Evolutionary conservation across 805 yeast species (phyloP).

Genomic region (Hanseniaspora hatyaiensis): DNA sequence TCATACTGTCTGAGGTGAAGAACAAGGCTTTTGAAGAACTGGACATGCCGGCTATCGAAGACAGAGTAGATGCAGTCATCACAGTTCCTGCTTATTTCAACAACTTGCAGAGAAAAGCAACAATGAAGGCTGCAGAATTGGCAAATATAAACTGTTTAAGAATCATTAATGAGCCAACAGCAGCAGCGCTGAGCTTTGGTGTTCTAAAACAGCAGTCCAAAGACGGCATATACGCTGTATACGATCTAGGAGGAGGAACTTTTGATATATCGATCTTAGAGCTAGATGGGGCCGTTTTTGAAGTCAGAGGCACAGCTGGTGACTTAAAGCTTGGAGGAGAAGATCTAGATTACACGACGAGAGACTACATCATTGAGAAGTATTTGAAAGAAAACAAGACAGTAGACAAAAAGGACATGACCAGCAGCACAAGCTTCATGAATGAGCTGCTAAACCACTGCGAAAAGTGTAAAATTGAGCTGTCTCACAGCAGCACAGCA

Average conservation of each 20-base stretch:
- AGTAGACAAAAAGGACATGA: constrained; percentile 25
- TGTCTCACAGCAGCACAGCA: constrained; percentile 53
- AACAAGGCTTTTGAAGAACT: constrained; percentile 50
- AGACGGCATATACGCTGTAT: constrained; percentile 37
- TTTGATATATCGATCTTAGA: constrained; percentile 70
- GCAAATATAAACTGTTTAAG: constrained; percentile 68
- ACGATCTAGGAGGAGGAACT: constrained; percentile 79
- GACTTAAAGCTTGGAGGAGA: constrained; percentile 81
- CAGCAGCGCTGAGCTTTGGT: constrained; percentile 77
- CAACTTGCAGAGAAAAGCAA: constrained; percentile 72
- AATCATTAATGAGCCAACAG: constrained; percentile 75
- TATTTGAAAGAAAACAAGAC: constrained; percentile 43
- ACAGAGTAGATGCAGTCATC: constrained; percentile 53
- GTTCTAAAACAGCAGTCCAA: constrained; percentile 36
- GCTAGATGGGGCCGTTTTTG: constrained; percentile 70
- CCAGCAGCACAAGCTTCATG: constrained; percentile 43
- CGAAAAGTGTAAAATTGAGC: constrained; percentile 63
- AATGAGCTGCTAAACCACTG: constrained; percentile 73
- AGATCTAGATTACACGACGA: constrained; percentile 62
- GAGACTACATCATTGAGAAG: constrained; percentile 43
- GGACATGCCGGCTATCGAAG: constrained; percentile 40
- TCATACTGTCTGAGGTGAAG: constrained; percentile 60
- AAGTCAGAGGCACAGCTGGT: constrained; percentile 73
- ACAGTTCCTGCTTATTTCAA: constrained; percentile 80
- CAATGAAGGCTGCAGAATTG: constrained; percentile 64